A percentile compares a stretch with the other conserved stretches of the same genome.
Conservation (phyloP, 1,139 yeast genomes). For the Hansenula sp. region DNA sequence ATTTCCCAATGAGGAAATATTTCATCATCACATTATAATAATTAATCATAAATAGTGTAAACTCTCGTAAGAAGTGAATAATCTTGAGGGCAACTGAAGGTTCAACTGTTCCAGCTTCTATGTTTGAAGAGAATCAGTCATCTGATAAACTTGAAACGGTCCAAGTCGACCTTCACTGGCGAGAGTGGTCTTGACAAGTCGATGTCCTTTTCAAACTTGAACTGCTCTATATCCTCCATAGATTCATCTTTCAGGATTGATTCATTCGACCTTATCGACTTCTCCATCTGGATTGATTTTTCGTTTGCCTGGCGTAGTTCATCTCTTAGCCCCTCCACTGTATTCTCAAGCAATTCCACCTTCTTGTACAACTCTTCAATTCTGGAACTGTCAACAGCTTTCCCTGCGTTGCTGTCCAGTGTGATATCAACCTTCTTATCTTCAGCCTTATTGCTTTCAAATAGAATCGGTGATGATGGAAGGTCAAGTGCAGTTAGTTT, state of each 20-base stretch:
- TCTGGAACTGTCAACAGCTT: background rate
- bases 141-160: conserved; percentile 6
- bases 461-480: background rate
- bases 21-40: background rate
- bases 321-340: conserved; percentile 15
- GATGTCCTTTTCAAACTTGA: conserved; percentile 5
- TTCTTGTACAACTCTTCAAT: conserved; percentile 12
- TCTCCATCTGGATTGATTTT: conserved; percentile 14
- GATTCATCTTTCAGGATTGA: too few relatives aligned
- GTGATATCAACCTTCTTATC: too few relatives aligned
- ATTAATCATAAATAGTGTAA: too few relatives aligned
- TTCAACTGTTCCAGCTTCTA: too few relatives aligned
- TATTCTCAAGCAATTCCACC: conserved; percentile 14
- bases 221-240: too few relatives aligned
- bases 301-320: conserved; percentile 16
- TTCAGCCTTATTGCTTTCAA: too few relatives aligned
- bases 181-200: conserved; percentile 12
- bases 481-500: background rate
- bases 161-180: conserved; percentile 19
- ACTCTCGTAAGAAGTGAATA: too few relatives aligned
- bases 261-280: conserved; percentile 6
- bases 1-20: background rate
- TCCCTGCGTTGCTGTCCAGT: too few relatives aligned
- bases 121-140: background rate
- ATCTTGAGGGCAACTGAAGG: too few relatives aligned